Percentiles rank a stretch among this genome's conserved stretches.
These are phyloP conservation scores for Bothia castanella DNA, from an alignment of 1,284 basidiomycete species.

Conservation along the genomic window DNA sequence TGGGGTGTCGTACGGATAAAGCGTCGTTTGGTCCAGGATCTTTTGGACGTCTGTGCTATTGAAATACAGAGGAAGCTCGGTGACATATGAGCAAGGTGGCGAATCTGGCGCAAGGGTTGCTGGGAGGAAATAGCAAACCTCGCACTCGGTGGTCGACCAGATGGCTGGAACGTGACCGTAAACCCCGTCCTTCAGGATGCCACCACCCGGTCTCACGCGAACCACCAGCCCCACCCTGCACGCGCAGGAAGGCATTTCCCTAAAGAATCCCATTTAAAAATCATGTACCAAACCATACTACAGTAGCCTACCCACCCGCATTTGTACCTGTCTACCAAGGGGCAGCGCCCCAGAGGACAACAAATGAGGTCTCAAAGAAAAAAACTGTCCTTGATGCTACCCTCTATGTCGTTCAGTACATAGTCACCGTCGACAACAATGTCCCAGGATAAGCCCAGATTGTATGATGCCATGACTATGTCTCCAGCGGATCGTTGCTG, in stretches of 20 bases:
- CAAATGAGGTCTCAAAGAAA: no score
- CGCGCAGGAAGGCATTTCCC: no score
- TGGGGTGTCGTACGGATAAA: constrained; percentile 8
- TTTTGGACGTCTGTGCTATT: background rate
- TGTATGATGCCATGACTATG: constrained; percentile 3
- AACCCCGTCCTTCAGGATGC: constrained; percentile 6
- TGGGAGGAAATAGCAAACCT: constrained; percentile 9
- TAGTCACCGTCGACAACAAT: constrained; percentile 7
- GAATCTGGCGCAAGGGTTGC: constrained; percentile 1
- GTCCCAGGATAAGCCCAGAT: constrained; percentile 3
- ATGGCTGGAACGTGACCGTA: constrained; percentile 14
- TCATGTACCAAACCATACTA: no score
- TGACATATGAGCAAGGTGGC: constrained; percentile 2
- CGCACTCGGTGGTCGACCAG: constrained; percentile 12
- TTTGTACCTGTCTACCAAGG: no score
- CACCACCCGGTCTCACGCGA: no score
- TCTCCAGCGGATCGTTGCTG: constrained; percentile 1
- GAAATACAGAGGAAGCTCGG: background rate
- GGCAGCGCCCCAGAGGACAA: no score
- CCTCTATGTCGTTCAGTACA: constrained; percentile 5
- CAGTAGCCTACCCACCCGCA: no score
- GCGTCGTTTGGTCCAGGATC: constrained; percentile 5
- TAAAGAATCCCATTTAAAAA: no score
- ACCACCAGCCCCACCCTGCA: no score
- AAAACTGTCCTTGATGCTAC: no score